Base-by-base conservation (phyloP, 768 basidiomycete species). In the Inosperma sp. region DNA sequence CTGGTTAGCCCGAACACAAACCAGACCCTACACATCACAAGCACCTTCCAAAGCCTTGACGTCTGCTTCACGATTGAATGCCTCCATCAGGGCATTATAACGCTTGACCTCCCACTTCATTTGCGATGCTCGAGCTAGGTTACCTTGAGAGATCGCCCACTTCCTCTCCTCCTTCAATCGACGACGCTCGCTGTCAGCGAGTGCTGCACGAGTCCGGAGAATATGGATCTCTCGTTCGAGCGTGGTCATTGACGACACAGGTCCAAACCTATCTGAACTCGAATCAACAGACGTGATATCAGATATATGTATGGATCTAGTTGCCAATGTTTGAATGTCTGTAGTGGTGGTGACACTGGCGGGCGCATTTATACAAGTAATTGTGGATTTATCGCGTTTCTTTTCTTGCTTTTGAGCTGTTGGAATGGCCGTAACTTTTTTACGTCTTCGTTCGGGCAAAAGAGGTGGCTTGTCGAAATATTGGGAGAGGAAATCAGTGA, bases 91-190 rank as follows among this genome's bases (percentile, higher is more conserved):
- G 23, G 83, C 80, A 27, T 84, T 81, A 66, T 88, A 91, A 16
- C 83, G 78, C 70, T 86, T 85, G 52, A 89, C 85, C 65, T 89
- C 86, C 83, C 86, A 89, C 59, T 82, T 82, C 75, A 91, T 81
- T 70, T 93, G 83, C 22, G 76, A 72, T 25, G 88, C 88, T 39
- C 88, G 79, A 7, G 86, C 82, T 36, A 71, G 53, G 62, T 93
- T 89, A 0, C 88, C 88, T 62, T 86, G 82, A 16, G 86, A 85
- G 31, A 84, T 63, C 1, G 90, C 90, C 90, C 90, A 93, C 64
- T 90, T 88, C 56, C 81, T 77, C 67, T 93, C 90, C 67, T 93
- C 90, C 71, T 83, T 87, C 70, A 82, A 87, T 48, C 88, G 76
- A 33, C 90, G 77, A 16, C 86, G 79, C 67, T 93, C 88, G 53